A percentile compares a stretch with the other conserved stretches of the same genome.
phyloP scores from a whole-genome alignment of 2,329 filamentous ascomycete species.

The Fusarium metavorans region DNA sequence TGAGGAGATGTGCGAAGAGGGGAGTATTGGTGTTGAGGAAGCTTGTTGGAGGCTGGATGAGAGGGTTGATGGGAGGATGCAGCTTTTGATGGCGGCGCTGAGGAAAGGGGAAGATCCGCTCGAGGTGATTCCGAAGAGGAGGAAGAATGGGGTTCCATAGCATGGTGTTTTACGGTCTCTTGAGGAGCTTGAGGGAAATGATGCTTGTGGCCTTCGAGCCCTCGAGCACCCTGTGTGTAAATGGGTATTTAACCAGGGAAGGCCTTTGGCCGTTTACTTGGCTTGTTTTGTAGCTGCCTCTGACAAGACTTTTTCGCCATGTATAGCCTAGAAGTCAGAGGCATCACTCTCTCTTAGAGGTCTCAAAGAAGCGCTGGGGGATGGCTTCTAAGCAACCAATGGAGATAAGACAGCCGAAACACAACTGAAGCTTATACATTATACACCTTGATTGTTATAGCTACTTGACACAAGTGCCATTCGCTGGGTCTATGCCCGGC shows the following conservation, averaged over 20 bases:
- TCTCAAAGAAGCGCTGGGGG: not conserved
- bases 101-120: conserved; percentile 39
- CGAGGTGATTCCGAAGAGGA: conserved; percentile 17
- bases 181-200: not conserved
- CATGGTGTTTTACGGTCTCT: not conserved
- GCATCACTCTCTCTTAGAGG: not conserved
- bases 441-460: not conserved
- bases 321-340: not conserved
- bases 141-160: not conserved
- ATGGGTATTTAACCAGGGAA: not conserved
- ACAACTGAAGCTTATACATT: not conserved
- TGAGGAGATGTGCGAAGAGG: conserved; percentile 26
- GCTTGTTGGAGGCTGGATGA: conserved; percentile 32
- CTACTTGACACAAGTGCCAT: not conserved
- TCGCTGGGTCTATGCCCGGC: not conserved
- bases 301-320: not conserved
- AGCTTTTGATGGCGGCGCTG: conserved; percentile 35
- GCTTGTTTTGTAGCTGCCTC: not conserved
- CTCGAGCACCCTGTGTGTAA: not conserved
- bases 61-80: conserved; percentile 41
- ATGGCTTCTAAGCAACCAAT: not conserved
- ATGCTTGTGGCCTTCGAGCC: not conserved
- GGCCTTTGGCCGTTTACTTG: not conserved
- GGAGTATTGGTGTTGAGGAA: not conserved
- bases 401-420: not conserved